phyloP scores from a whole-genome alignment of 2,329 filamentous ascomycete genomes.

The Zasmidium citrigriseum region DNA sequence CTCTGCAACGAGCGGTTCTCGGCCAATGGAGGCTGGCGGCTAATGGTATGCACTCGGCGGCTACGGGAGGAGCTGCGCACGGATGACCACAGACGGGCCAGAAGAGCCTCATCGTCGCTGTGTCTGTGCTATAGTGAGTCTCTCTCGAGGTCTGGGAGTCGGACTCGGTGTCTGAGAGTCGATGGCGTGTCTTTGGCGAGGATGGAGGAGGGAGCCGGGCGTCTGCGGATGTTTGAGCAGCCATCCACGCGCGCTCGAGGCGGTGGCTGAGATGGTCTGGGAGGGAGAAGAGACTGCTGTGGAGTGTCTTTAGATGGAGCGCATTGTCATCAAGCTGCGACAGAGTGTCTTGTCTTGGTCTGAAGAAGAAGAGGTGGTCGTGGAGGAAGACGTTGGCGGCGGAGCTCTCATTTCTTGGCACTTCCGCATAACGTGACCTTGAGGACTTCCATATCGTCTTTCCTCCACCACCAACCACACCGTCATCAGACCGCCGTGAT shows the following conservation, averaged over 20 bases:
- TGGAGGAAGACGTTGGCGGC: background rate
- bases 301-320: background rate
- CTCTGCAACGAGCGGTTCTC: constrained; percentile 8
- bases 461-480: background rate
- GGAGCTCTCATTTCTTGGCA: background rate
- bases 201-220: constrained; percentile 14
- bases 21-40: constrained; percentile 27
- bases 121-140: background rate
- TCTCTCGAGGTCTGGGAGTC: background rate
- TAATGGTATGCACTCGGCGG: constrained; percentile 22
- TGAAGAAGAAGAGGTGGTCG: background rate
- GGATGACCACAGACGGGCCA: constrained; percentile 12
- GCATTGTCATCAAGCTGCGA: background rate
- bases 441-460: background rate
- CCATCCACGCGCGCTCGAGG: constrained; percentile 11
- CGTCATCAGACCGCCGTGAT: background rate
- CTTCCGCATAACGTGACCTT: background rate
- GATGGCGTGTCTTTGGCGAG: constrained; percentile 4
- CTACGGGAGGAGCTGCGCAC: constrained; percentile 21
- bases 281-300: background rate
- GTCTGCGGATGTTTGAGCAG: constrained; percentile 26
- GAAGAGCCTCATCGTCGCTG: background rate
- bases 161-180: constrained; percentile 4
- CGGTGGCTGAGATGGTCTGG: background rate
- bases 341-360: background rate